Conservation (phyloP, 352 stramenopile genomes). For the Phytophthora fragariaefolia region DNA sequence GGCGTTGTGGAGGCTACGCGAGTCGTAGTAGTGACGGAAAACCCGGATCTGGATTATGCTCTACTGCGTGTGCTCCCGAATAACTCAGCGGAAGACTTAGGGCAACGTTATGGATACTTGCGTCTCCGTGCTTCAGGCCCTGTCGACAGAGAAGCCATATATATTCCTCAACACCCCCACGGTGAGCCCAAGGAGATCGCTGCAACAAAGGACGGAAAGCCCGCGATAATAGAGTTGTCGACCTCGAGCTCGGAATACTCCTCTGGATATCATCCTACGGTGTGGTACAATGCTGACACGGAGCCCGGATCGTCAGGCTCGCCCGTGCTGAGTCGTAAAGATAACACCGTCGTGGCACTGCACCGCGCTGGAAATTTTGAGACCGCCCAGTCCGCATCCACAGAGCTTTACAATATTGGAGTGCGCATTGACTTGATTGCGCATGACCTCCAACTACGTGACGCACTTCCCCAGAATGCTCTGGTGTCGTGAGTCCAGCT, state of each 20-base stretch:
- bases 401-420: conserved; percentile 35
- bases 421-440: conserved; percentile 43
- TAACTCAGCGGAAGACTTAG: conserved; percentile 38
- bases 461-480: conserved; percentile 29
- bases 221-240: conserved; percentile 43
- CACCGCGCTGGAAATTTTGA: conserved; percentile 57
- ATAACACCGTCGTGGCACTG: conserved; percentile 73
- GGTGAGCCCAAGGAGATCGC: conserved; percentile 71
- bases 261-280: conserved; percentile 22
- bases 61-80: conserved; percentile 54
- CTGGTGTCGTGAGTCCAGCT: conserved; percentile 17
- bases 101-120: conserved; percentile 59
- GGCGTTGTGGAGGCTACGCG: conserved; percentile 55
- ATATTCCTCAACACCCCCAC: conserved; percentile 70
- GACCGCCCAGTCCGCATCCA: conserved; percentile 47
- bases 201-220: conserved; percentile 48
- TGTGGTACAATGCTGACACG: conserved; percentile 78
- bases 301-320: conserved; percentile 70
- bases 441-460: conserved; percentile 33
- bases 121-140: conserved; percentile 46
- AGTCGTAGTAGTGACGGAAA: conserved; percentile 48
- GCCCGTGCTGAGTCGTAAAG: conserved; percentile 58
- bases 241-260: conserved; percentile 10
- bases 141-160: conserved; percentile 59
- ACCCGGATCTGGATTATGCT: conserved; percentile 61